These are phyloP conservation scores for Reticulascus tulasneorum DNA, from an alignment of 2,329 filamentous ascomycete species.

Conservation along the genomic window DNA sequence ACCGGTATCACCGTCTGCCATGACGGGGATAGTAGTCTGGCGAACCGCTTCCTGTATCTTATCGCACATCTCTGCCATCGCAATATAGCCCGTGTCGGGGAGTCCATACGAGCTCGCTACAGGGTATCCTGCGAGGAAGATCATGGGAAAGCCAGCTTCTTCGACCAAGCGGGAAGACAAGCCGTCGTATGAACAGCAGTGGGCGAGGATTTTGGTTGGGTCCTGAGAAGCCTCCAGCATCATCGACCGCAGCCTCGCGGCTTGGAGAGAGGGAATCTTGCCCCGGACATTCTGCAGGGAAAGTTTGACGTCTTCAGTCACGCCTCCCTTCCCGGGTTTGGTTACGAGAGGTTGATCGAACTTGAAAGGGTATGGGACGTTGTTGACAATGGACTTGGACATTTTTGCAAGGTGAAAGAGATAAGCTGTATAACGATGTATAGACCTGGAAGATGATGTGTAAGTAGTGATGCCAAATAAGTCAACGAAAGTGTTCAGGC, in stretches of 20 bases:
- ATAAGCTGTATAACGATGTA: background rate
- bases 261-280: slow-evolving; percentile 30
- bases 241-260: slow-evolving; percentile 27
- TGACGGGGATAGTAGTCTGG: slow-evolving; percentile 33
- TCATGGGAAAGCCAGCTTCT: slow-evolving; percentile 40
- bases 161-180: slow-evolving; percentile 39
- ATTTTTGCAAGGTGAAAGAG: slow-evolving; percentile 13
- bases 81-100: slow-evolving; percentile 46
- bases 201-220: slow-evolving; percentile 38
- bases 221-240: slow-evolving; percentile 35
- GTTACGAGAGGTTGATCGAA: too few relatives aligned
- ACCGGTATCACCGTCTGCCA: slow-evolving; percentile 44
- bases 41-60: slow-evolving; percentile 39
- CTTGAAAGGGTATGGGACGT: slow-evolving; percentile 26
- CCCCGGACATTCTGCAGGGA: slow-evolving; percentile 28
- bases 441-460: background rate
- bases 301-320: slow-evolving; percentile 4
- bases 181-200: slow-evolving; percentile 38
- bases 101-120: slow-evolving; percentile 36
- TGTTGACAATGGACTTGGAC: slow-evolving; percentile 25
- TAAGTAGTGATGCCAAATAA: too few relatives aligned
- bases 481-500: too few relatives aligned
- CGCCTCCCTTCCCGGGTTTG: slow-evolving; percentile 24
- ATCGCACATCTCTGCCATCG: slow-evolving; percentile 39
- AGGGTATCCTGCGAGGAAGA: slow-evolving; percentile 39